Evolutionary conservation across 768 basidiomycete genomes (phyloP).

Genomic region (Boletales sp.): DNA sequence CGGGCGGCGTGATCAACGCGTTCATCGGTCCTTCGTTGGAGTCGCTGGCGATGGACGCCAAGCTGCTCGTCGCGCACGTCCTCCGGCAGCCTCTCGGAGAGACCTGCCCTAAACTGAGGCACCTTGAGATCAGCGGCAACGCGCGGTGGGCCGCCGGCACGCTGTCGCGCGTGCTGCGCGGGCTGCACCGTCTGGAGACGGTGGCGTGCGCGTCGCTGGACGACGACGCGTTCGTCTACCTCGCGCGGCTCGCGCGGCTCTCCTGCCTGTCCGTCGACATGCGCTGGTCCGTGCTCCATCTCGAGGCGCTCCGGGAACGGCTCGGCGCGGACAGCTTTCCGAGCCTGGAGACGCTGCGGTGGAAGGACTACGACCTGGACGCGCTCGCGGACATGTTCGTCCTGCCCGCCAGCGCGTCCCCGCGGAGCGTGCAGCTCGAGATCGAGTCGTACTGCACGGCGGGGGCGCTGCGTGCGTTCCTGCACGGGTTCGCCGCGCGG

Average conservation of each 20-base stretch:
- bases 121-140: slow-evolving; percentile 22
- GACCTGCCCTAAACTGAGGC: slow-evolving; percentile 13
- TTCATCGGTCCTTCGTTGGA: slow-evolving; percentile 18
- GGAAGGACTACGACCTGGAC: slow-evolving; percentile 21
- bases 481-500: slow-evolving; percentile 4
- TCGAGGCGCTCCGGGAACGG: slow-evolving; percentile 12
- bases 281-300: slow-evolving; percentile 19
- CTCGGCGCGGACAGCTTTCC: slow-evolving; percentile 11
- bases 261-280: slow-evolving; percentile 18
- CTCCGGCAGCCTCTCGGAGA: slow-evolving; percentile 12
- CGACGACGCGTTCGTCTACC: slow-evolving; percentile 20
- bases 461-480: slow-evolving; percentile 10
- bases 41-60: slow-evolving; percentile 23
- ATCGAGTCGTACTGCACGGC: slow-evolving; percentile 23
- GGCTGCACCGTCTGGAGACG: slow-evolving; percentile 11
- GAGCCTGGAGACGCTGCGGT: slow-evolving; percentile 13
- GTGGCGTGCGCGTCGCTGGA: slow-evolving; percentile 19
- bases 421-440: slow-evolving; percentile 11
- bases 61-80: slow-evolving; percentile 7
- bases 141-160: slow-evolving; percentile 8
- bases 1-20: slow-evolving; percentile 16
- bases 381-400: slow-evolving; percentile 17
- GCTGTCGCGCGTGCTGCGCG: slow-evolving; percentile 15
- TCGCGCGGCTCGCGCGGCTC: slow-evolving; percentile 20
- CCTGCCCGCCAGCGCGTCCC: slow-evolving; percentile 11